Conservation (phyloP, 495 filamentous ascomycete species). For the Penicillium steckii region DNA sequence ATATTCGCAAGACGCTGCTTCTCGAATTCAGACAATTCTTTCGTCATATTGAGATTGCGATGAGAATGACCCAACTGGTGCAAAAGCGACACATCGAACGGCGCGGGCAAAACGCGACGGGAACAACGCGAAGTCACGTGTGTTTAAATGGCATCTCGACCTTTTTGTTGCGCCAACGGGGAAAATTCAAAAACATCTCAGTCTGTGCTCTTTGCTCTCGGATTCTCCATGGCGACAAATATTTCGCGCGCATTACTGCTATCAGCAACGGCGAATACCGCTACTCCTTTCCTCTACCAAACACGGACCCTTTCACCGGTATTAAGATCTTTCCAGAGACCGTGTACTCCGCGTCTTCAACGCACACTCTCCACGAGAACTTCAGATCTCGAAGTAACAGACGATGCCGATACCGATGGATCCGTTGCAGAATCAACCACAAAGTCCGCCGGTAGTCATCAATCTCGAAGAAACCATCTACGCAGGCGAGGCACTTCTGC, state of each 20-base stretch:
- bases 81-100: not conserved
- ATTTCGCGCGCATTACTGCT: constrained; percentile 22
- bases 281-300: constrained; percentile 68
- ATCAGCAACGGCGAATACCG: constrained; percentile 21
- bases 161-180: not conserved
- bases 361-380: constrained; percentile 11
- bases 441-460: not conserved
- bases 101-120: constrained; percentile 10
- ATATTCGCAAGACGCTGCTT: constrained; percentile 69
- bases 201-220: not conserved
- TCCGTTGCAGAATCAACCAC: not conserved
- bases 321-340: constrained; percentile 11
- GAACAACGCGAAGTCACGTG: constrained; percentile 27
- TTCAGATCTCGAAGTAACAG: not conserved
- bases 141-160: not conserved
- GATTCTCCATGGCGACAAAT: constrained; percentile 18
- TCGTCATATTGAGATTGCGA: constrained; percentile 1
- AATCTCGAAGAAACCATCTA: constrained; percentile 23
- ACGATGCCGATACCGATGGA: not conserved
- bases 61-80: not conserved
- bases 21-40: constrained; percentile 64
- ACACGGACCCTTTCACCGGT: constrained; percentile 55
- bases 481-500: constrained; percentile 22
- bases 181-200: not conserved
- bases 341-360: constrained; percentile 7